Evolutionary conservation across 345 rosid genomes (phyloP).

Genomic region (Eucalyptus victrix): DNA sequence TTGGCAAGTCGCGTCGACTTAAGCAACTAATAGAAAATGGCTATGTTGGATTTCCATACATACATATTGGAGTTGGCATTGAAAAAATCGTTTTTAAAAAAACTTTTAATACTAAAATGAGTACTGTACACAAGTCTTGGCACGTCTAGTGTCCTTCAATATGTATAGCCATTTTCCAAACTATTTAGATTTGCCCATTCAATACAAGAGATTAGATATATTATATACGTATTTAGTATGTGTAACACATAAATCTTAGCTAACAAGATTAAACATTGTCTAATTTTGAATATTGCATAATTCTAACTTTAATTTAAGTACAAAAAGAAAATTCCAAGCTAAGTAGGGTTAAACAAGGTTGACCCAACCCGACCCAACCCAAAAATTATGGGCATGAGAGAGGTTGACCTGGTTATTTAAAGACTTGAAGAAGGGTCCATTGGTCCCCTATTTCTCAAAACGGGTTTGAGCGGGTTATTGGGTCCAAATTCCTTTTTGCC

Average conservation of each 20-base stretch:
- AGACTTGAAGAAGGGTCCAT: background rate
- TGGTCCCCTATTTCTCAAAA: background rate
- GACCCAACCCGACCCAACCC: accelerated
- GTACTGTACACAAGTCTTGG: accelerated
- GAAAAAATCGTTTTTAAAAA: too few relatives aligned
- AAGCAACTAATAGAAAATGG: too few relatives aligned
- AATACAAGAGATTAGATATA: background rate
- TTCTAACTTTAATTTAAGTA: background rate
- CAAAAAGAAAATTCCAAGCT: background rate
- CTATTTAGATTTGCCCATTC: background rate
- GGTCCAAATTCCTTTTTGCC: background rate
- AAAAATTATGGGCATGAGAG: background rate
- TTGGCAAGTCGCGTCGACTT: accelerated
- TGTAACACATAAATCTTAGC: background rate
- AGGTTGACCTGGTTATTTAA: background rate
- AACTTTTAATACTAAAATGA: too few relatives aligned
- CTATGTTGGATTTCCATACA: accelerated
- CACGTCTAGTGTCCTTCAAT: too few relatives aligned
- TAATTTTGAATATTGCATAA: background rate
- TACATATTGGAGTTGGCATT: too few relatives aligned
- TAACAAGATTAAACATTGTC: background rate
- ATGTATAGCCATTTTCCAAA: background rate
- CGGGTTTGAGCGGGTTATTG: background rate
- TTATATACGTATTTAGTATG: too few relatives aligned
- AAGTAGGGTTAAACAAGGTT: background rate